These are phyloP conservation scores for Talaromyces liani DNA, from an alignment of 495 filamentous ascomycete genomes.

Conservation along the genomic window DNA sequence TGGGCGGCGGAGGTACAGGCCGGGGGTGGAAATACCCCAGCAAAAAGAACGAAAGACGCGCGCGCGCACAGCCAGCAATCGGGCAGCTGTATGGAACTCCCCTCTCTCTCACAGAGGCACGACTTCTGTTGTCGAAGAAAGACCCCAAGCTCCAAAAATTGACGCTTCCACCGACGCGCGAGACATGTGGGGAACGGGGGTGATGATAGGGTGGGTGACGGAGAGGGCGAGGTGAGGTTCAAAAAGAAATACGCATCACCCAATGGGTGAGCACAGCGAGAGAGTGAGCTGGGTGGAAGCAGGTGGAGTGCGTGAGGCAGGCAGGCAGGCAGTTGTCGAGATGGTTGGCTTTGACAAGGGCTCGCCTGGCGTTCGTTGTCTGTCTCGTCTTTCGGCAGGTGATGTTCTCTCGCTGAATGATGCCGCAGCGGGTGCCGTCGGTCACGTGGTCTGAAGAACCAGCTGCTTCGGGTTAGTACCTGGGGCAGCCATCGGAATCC, in stretches of 20 bases:
- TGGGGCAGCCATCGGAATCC: conserved; percentile 2
- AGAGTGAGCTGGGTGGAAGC: not conserved
- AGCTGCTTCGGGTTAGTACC: conserved; percentile 4
- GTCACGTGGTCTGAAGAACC: conserved; percentile 5
- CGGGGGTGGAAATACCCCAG: conserved; percentile 4
- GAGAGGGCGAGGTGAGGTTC: conserved; percentile 13
- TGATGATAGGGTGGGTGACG: conserved; percentile 7
- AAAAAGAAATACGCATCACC: conserved; percentile 18
- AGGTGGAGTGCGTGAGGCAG: not conserved
- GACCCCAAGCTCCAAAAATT: conserved; percentile 30
- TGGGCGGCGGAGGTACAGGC: conserved; percentile 11
- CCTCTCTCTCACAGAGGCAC: conserved; percentile 7
- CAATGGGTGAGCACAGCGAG: not conserved
- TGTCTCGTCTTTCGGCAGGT: conserved; percentile 4
- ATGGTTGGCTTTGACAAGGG: not conserved
- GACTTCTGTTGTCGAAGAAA: conserved; percentile 20
- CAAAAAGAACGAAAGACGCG: conserved; percentile 12
- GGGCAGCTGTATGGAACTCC: not conserved
- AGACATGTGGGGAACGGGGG: conserved; percentile 46
- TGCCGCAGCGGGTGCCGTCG: conserved; percentile 1
- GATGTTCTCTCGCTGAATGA: conserved; percentile 6
- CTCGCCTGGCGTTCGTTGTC: not conserved
- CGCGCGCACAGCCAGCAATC: conserved; percentile 14
- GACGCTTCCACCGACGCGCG: conserved; percentile 41
- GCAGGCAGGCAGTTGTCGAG: not conserved